Base-by-base conservation (phyloP, 257 asterid genomes). In the Solanum clarkiae region DNA sequence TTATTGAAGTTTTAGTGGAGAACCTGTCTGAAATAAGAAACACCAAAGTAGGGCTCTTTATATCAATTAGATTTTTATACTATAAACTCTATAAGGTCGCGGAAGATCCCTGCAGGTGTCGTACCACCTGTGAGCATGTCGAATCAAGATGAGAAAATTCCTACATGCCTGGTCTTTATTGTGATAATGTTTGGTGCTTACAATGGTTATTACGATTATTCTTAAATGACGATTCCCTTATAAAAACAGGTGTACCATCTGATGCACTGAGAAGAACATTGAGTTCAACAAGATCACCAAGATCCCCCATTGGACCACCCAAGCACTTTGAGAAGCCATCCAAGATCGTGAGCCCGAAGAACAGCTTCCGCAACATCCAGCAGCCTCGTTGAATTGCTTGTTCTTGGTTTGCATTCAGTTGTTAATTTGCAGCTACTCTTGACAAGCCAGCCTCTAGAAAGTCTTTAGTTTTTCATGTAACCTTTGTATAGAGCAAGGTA, bases 341-440 rank as follows among this genome's bases (percentile, higher is more conserved):
- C 7, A 94, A 92, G 92, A 68, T 86, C 17, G 88, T 92, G 47
- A 89, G 90, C 89, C 91, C 98, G 7, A 93, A 81, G 74, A 88
- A 88, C 96, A 90, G 93, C 89, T 95, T 97, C 8, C 95, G 97
- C 66, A 90, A 85, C 92, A 95, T 95, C 92, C 98, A 95, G 90
- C 99, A 93, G 91, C 98, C 98, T 8, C 98, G 94, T 83, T 94
- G 93, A 93, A 88, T 42, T 2, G 32, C 29, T 7, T 42, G 54
- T 65, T 42, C 62, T 40, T 40, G 54, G 84, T 60, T 9, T 60
- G 14, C 75, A 44, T 18, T n/a, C 75, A 86, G 87, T 56, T 62
- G 53, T 84, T 82, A 63, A 85, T 83, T 57, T 70, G 89, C 88
- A 87, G 90, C 77, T 86, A 77, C 83, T 63, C 22, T 59, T 80